These are phyloP conservation scores for Penicillium thymicola DNA, from an alignment of 2,329 filamentous ascomycete species.

Conservation along the genomic window DNA sequence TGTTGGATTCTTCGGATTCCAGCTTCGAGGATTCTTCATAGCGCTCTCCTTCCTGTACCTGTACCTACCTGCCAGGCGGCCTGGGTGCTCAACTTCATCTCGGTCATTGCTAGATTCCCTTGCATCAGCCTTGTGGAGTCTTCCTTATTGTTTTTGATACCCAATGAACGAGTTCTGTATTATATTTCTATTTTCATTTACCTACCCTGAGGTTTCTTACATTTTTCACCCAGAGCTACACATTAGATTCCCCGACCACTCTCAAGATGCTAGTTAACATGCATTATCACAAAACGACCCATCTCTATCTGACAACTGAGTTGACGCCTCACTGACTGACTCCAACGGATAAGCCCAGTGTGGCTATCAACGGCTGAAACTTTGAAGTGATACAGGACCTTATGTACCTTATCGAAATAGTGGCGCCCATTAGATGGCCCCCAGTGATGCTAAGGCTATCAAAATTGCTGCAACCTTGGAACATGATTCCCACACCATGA, in stretches of 20 bases:
- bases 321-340: neutral
- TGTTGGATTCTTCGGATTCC: constrained; percentile 17
- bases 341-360: neutral
- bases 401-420: neutral
- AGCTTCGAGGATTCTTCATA: constrained; percentile 29
- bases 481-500: neutral
- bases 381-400: neutral
- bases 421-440: neutral
- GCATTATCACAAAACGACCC: constrained; percentile 55
- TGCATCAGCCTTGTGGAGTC: constrained; percentile 5
- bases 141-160: constrained; percentile 20
- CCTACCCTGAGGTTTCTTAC: constrained; percentile 44
- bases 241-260: neutral
- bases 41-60: neutral
- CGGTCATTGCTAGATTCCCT: neutral
- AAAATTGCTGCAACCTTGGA: neutral
- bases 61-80: neutral
- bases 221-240: constrained; percentile 48
- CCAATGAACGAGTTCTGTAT: constrained; percentile 6
- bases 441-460: neutral
- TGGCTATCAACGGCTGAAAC: neutral
- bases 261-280: neutral
- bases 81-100: neutral
- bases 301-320: constrained; percentile 41
- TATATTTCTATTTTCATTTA: constrained; percentile 12